phyloP scores from a whole-genome alignment of 768 basidiomycete genomes.

The Pulveroboletus ravenelii region DNA sequence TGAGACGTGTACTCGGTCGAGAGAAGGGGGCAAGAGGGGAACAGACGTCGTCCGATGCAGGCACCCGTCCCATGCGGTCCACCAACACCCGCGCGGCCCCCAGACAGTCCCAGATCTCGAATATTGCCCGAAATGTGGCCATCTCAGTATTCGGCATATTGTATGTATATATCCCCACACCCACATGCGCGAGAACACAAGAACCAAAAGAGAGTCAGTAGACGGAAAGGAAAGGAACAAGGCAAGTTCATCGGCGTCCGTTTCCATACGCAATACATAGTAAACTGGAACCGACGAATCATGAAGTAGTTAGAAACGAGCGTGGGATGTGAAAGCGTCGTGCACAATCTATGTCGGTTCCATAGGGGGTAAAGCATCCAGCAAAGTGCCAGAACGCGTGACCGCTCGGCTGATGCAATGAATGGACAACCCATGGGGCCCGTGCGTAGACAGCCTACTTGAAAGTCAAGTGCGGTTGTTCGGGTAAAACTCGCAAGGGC shows the following conservation, averaged over 20 bases:
- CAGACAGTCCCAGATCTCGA: constrained; percentile 19
- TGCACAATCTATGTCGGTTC: constrained; percentile 11
- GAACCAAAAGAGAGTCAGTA: constrained; percentile 17
- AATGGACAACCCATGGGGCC: constrained; percentile 19
- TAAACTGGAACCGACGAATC: constrained; percentile 10
- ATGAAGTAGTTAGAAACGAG: constrained; percentile 18
- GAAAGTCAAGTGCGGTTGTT: constrained; percentile 15
- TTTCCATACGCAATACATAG: constrained; percentile 25
- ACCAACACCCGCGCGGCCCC: constrained; percentile 8
- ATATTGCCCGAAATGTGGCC: constrained; percentile 9
- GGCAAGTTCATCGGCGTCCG: constrained; percentile 22
- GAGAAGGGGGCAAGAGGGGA: background rate
- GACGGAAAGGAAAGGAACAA: constrained; percentile 1
- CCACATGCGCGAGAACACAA: constrained; percentile 16
- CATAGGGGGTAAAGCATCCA: constrained; percentile 21
- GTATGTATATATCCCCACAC: constrained; percentile 30
- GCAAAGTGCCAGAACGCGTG: constrained; percentile 17
- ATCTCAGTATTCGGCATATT: constrained; percentile 24
- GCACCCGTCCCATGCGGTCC: constrained; percentile 11
- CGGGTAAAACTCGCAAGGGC: constrained; percentile 13
- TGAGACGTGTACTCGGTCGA: constrained; percentile 4
- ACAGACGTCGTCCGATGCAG: constrained; percentile 1
- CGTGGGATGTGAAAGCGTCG: constrained; percentile 10
- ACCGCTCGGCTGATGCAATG: constrained; percentile 25
- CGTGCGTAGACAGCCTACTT: constrained; percentile 18